Evolutionary conservation across 2,329 filamentous ascomycete genomes (phyloP), one percentile per base, ranked within the genome.

Genomic region (Fusarium brevicatenulatum): DNA sequence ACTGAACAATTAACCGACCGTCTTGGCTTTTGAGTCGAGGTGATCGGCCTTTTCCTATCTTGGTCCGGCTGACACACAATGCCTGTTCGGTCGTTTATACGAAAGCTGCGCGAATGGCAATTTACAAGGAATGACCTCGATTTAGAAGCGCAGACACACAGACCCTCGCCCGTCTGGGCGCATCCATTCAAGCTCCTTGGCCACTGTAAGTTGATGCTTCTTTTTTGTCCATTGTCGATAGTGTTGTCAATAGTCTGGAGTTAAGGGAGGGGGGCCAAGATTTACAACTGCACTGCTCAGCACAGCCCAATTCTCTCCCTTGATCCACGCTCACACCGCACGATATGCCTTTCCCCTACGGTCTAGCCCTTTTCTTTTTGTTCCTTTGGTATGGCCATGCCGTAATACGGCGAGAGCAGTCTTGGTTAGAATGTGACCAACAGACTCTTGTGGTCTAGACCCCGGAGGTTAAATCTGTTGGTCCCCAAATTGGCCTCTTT

Each of bases 101-200:
- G 58, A 40, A 42, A 25, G 11, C 7, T 70, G 13, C 66, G 66
- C 44, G 65, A 21, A 39, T 25, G 63, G 32, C 65, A 69, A 69
- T 69, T 34, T 69, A 36, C 64, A 23, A 57, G 66, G 34, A 4
- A 30, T 18, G 55, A 68, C 19, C 65, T 69, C 58, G 65, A 69
- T 64, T 57, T 69, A 69, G 66, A 70, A 70, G 65, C 66, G 7
- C 65, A 68, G 32, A 40, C 55, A 54, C 55, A 44, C 37, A 68
- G 55, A 44, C 64, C 66, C 25, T 55, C 42, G 10, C 40, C 30
- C 10, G 7, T 44, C 23, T 68, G 63, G 65, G 37, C 34, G 12
- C 63, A 68, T 34, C 65, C 64, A 43, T 34, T 68, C 55, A 68
- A 55, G 55, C 56, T 68, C 18, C 37, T 68, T 9, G 47, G 64